Evolutionary conservation across 345 rosid species (phyloP), one percentile per base, ranked within the genome.

Genomic region (Bruguiera sexangula): DNA sequence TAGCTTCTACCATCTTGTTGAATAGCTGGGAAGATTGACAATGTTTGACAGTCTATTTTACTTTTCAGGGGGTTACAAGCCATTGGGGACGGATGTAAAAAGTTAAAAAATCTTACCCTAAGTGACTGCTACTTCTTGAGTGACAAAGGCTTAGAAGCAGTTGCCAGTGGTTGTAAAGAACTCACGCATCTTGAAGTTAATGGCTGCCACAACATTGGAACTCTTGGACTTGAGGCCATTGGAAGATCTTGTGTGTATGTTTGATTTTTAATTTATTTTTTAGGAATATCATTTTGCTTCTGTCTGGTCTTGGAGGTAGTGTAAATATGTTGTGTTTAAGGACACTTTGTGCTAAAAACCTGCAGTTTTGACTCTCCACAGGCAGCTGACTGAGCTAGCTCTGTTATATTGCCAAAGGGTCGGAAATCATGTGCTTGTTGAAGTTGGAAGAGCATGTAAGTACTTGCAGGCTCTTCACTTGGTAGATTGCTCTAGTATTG

Each of bases 151-250:
- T 84, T 93, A 76, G 94, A 84, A 83, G 87, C 91, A 67, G 78
- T 93, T 74, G 96, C 98, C 59, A 55, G 67, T 21, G 94, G 94
- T 64, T 93, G 97, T 82, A 80, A 74, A 73, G 91, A 85, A 68
- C 91, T 93, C 73, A 80, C 84, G 16, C 92, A 88, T 84, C 87
- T 93, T 70, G 96, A 93, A 76, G 81, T 93, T 61, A 93, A 91
- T 82, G 98, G 98, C 62, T 91, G 98, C 79, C 96, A 89, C 81
- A 85, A 85, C 76, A 89, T 93, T 66, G 96, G 97, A 63, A 89
- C 97, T 32, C 30, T 68, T 39, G 98, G 98, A 71, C 58, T 93
- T 74, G 94, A 82, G 82, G 86, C 94, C 64, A 74, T 93, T 68
- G 97, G 98, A 80, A 82, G 50, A 84, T 88, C 80, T 69, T 93